phyloP scores from a whole-genome alignment of 495 filamentous ascomycete genomes.

The Wilcoxina mikolae region DNA sequence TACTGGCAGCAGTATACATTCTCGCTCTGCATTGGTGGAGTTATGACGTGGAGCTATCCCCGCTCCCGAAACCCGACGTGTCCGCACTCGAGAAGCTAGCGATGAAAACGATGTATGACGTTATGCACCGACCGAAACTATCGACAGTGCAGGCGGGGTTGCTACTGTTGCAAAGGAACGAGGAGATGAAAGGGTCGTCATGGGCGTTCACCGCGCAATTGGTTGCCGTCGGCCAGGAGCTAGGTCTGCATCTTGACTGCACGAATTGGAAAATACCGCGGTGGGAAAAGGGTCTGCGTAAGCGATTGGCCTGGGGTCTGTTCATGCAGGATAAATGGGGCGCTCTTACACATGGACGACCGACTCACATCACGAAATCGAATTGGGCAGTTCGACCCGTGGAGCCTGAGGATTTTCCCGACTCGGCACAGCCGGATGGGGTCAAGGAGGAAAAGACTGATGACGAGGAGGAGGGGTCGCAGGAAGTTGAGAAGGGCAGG shows the following conservation, averaged over 20 bases:
- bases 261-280: conserved; percentile 72
- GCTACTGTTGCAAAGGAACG: conserved; percentile 69
- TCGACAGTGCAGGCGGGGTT: conserved; percentile 87
- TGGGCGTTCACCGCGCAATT: conserved; percentile 78
- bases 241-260: conserved; percentile 78
- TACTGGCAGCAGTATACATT: conserved; percentile 80
- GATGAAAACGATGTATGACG: conserved; percentile 53
- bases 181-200: conserved; percentile 44
- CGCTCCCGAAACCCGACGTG: conserved; percentile 54
- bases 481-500: conserved; percentile 53
- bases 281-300: conserved; percentile 73
- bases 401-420: conserved; percentile 52
- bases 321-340: conserved; percentile 94
- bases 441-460: conserved; percentile 33
- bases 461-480: conserved; percentile 38
- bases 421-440: background rate
- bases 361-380: conserved; percentile 62
- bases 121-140: conserved; percentile 73
- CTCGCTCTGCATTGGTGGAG: conserved; percentile 84
- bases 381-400: conserved; percentile 72
- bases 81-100: conserved; percentile 63
- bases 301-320: conserved; percentile 76
- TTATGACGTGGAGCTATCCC: conserved; percentile 50
- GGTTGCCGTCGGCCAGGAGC: conserved; percentile 62
- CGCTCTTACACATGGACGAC: conserved; percentile 68